Conservation (phyloP, 2,329 filamentous ascomycete genomes). For the Thyridium curvatum region DNA sequence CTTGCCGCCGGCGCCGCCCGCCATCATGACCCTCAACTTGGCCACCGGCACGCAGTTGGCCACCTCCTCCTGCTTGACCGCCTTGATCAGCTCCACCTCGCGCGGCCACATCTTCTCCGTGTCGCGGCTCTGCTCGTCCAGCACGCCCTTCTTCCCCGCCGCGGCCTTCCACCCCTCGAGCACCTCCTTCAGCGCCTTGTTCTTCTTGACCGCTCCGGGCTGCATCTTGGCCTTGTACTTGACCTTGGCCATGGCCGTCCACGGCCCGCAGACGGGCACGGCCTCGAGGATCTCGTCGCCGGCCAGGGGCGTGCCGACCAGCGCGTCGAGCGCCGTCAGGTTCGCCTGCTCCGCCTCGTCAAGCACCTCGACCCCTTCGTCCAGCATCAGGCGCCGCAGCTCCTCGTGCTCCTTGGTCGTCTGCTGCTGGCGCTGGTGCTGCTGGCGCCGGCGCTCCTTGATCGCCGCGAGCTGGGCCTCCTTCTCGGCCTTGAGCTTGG, state of each 20-base stretch:
- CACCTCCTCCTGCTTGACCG: conserved; percentile 74
- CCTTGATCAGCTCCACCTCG: conserved; percentile 79
- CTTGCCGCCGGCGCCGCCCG: conserved; percentile 42
- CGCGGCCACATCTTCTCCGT: conserved; percentile 75
- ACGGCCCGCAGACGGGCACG: conserved; percentile 59
- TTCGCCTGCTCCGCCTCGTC: conserved; percentile 50
- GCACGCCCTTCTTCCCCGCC: conserved; percentile 47
- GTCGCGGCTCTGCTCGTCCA: conserved; percentile 56
- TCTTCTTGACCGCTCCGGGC: conserved; percentile 84
- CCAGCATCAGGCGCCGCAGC: conserved; percentile 51
- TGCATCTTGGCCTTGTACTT: conserved; percentile 97
- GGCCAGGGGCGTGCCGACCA: conserved; percentile 70
- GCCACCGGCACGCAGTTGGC: conserved; percentile 75
- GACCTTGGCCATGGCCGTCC: conserved; percentile 57
- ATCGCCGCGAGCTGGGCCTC: conserved; percentile 69
- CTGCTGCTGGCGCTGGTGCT: conserved; percentile 72
- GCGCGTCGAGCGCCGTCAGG: conserved; percentile 49
- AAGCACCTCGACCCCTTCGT: conserved; percentile 50
- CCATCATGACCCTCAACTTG: conserved; percentile 74
- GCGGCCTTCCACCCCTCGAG: conserved; percentile 73
- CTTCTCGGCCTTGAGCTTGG: conserved; percentile 57
- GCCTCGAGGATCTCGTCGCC: conserved; percentile 77
- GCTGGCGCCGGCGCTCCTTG: conserved; percentile 68
- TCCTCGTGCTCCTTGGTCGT: conserved; percentile 75
- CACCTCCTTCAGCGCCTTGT: conserved; percentile 88